These are phyloP conservation scores for Aquanectria penicillioides DNA, from an alignment of 2,329 filamentous ascomycete genomes.

Conservation along the genomic window DNA sequence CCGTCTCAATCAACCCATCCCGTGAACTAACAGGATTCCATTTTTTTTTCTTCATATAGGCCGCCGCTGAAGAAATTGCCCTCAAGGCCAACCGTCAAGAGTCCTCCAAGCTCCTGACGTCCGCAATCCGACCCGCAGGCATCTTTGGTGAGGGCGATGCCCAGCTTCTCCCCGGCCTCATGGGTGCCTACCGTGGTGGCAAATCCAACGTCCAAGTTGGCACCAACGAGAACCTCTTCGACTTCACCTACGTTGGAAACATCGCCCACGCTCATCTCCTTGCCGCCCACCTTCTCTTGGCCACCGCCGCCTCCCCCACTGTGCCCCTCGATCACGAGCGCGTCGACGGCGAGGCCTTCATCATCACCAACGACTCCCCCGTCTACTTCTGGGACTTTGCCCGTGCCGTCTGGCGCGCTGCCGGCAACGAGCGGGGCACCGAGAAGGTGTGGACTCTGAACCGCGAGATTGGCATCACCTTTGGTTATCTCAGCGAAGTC, in stretches of 20 bases:
- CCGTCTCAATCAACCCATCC: background rate
- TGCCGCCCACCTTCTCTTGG: constrained; percentile 77
- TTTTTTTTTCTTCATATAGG: constrained; percentile 56
- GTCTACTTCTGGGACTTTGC: constrained; percentile 93
- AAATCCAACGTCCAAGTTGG: constrained; percentile 85
- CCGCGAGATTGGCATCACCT: constrained; percentile 59
- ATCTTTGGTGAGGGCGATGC: constrained; percentile 93
- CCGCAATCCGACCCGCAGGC: constrained; percentile 83
- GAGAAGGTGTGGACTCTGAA: constrained; percentile 66
- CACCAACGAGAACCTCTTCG: constrained; percentile 70
- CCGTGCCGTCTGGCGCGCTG: constrained; percentile 77
- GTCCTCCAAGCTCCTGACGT: constrained; percentile 74
- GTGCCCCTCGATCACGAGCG: constrained; percentile 76
- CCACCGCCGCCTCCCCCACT: constrained; percentile 64
- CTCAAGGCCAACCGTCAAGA: constrained; percentile 75
- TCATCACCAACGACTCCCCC: constrained; percentile 89
- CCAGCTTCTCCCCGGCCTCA: constrained; percentile 77
- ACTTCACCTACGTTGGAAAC: constrained; percentile 73
- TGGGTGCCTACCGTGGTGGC: constrained; percentile 74
- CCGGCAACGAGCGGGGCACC: constrained; percentile 62
- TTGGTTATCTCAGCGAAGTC: constrained; percentile 65
- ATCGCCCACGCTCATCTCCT: constrained; percentile 83
- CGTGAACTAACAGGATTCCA: background rate
- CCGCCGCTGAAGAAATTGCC: constrained; percentile 83
- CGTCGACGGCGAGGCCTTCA: constrained; percentile 87